These are phyloP conservation scores for Gynandropsis gynandra DNA, from an alignment of 345 rosid genomes.

Conservation along the genomic window DNA sequence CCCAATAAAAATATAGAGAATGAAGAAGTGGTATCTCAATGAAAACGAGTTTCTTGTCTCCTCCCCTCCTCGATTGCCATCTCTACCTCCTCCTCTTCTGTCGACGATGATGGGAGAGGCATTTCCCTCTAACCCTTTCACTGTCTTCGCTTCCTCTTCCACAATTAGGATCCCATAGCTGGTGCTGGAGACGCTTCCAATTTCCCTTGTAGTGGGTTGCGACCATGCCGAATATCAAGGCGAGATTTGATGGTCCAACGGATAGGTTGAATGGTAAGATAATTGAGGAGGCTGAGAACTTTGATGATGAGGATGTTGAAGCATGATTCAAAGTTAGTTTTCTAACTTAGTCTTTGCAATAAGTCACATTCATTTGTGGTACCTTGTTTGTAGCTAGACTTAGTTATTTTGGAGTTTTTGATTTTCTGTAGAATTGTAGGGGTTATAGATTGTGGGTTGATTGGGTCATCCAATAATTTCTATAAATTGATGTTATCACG, in stretches of 20 bases:
- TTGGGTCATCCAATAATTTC: no score
- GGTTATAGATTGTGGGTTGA: no score
- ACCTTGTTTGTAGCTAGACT: no score
- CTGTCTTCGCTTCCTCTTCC: constrained; percentile 35
- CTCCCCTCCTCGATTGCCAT: constrained; percentile 16
- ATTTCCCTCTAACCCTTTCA: constrained; percentile 40
- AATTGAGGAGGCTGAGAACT: constrained; percentile 46
- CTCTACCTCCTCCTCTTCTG: constrained; percentile 14
- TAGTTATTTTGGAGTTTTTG: no score
- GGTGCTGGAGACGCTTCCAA: background rate
- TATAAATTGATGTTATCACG: no score
- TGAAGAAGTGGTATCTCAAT: constrained; percentile 78
- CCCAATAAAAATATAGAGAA: constrained; percentile 92
- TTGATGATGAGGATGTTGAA: constrained; percentile 35
- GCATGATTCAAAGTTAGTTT: no score
- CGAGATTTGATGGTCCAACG: constrained; percentile 37
- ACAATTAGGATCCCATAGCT: constrained; percentile 11
- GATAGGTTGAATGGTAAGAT: constrained; percentile 40
- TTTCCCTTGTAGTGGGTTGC: constrained; percentile 56
- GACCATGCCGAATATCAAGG: constrained; percentile 75
- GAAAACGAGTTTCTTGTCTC: constrained; percentile 56
- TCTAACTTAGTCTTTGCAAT: no score
- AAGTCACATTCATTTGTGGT: no score
- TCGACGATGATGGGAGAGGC: constrained; percentile 7
- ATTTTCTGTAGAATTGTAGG: no score